Percentiles rank a stretch among this genome's conserved stretches.
These are phyloP conservation scores for Arachnomyces sp. DNA, from an alignment of 2,329 filamentous ascomycete species.

Conservation along the genomic window DNA sequence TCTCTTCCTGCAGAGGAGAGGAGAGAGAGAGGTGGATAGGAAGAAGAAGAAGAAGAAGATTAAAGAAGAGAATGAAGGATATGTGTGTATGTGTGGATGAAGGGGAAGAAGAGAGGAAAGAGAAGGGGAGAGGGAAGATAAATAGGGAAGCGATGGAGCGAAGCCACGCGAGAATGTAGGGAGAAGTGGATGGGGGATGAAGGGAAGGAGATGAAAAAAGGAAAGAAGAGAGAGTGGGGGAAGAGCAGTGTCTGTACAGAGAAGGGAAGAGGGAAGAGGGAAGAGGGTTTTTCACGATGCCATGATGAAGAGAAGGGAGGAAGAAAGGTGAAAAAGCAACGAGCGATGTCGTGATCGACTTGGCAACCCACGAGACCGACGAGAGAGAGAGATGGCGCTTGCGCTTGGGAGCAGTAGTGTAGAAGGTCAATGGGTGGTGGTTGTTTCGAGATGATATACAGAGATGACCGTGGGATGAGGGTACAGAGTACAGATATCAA, in stretches of 20 bases:
- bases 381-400: no score
- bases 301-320: slow-evolving; percentile 1
- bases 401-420: background rate
- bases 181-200: background rate
- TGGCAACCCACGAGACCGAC: no score
- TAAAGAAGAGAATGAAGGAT: slow-evolving; percentile 17
- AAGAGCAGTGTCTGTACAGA: no score
- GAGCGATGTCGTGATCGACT: background rate
- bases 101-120: slow-evolving; percentile 16
- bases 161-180: background rate
- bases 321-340: background rate
- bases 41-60: slow-evolving; percentile 6
- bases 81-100: slow-evolving; percentile 11
- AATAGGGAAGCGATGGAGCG: no score
- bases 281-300: background rate
- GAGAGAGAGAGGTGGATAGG: background rate
- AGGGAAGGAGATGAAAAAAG: background rate
- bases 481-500: background rate
- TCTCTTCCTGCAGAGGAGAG: background rate
- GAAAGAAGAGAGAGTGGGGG: no score
- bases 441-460: no score
- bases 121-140: slow-evolving; percentile 9
- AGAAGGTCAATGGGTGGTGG: background rate
- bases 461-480: background rate
- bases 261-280: no score